Base-by-base conservation (phyloP, 2,329 filamentous ascomycete genomes). In the Aureobasidium sp. region DNA sequence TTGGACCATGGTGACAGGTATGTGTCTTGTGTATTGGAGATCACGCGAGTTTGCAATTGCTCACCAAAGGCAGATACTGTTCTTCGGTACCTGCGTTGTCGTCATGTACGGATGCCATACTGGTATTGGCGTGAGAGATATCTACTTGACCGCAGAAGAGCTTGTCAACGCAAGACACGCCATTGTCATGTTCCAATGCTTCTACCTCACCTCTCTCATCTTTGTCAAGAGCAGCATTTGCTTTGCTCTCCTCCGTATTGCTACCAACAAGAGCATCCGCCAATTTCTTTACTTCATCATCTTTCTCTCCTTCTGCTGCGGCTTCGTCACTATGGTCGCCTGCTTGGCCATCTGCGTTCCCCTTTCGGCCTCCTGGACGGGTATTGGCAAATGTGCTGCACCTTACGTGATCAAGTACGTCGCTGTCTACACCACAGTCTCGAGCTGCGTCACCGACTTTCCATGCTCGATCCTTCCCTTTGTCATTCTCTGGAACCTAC, bases 141-240 rank as follows among this genome's bases (percentile, higher is more conserved):
- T 33, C n/a, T 37, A 63, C 45, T 33, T 63, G 29, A 63, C 56
- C 5, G 22, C 58, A 14, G 45, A 50, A 29, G 14, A 58, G 8
- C 40, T 45, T 27, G 56, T 58, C 49, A 27, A 50, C 35, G 56
- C 56, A 5, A 59, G 61, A 52, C 63, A 62, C 22, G 70, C 69
- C 54, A 81, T 78, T 77, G 81, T 78, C 71, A 71, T 82, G 17
- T 78, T 78, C 58, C 79, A 82, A 66, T 69, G 78, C 7, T 74
- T 76, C 63, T 82, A 82, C 66, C 75, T 79, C 17, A 67, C 79
- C 60, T 74, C 74, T 12, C 77, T 74, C 33, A 73, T 76, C 54
- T 69, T 77, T 15, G 73, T 79, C 59, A 81, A 80, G 62, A 71
- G 79, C 27, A 78, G 79, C 1, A 78, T 82, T 47, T 78, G 73